Percentiles rank a stretch among this genome's conserved stretches.
Conservation (phyloP, 139 green algal species). For the Nannochloris sp. region DNA sequence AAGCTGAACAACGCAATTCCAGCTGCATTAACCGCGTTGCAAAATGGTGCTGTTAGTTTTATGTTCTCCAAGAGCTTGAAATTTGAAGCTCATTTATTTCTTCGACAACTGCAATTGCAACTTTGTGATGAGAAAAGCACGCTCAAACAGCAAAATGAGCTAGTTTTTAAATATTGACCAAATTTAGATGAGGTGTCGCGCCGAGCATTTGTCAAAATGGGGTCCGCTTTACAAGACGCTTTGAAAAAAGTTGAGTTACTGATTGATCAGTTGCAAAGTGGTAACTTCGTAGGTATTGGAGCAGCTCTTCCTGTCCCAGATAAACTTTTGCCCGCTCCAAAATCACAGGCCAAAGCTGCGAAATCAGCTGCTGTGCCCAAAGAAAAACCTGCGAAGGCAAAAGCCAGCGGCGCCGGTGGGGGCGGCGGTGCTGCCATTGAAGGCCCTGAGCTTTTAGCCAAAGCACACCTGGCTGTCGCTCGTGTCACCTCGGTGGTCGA, state of each 20-base stretch:
- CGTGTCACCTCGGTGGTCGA: constrained; percentile 14
- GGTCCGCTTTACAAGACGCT: background rate
- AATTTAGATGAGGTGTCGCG: no score
- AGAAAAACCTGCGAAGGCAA: background rate
- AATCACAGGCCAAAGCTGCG: background rate
- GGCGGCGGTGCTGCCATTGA: background rate
- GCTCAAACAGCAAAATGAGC: no score
- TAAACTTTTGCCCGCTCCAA: background rate
- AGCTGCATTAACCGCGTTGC: no score
- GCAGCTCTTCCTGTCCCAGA: background rate
- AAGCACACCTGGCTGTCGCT: constrained; percentile 16
- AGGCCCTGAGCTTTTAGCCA: constrained; percentile 10
- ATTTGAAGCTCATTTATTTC: no score
- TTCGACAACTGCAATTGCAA: no score
- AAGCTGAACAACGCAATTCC: no score
- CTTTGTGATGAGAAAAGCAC: no score
- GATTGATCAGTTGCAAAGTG: background rate
- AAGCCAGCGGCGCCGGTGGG: background rate
- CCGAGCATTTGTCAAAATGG: no score
- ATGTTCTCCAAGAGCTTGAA: no score
- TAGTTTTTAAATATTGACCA: no score
- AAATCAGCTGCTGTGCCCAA: background rate
- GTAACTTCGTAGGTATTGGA: background rate
- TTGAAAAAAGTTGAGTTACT: no score
- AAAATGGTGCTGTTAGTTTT: no score